Evolutionary conservation across 257 asterid species (phyloP).

Genomic region (Plectranthus barbatus): DNA sequence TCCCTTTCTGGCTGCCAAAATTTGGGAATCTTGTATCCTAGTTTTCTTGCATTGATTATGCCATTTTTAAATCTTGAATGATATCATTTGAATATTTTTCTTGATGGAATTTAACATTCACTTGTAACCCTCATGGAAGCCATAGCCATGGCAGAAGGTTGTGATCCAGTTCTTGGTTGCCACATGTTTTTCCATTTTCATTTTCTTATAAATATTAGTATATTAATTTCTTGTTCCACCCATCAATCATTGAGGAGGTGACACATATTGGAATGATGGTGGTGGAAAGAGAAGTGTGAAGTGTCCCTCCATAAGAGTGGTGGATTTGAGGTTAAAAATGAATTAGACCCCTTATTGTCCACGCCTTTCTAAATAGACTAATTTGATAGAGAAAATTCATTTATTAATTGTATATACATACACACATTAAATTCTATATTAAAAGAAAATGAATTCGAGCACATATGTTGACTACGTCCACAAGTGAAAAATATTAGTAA

Average conservation of each 20-base stretch:
- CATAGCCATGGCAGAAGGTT: neutral
- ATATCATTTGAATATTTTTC: neutral
- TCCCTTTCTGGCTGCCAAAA: neutral
- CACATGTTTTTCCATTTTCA: slow-evolving; percentile 6
- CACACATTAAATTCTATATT: neutral
- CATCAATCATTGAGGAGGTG: neutral
- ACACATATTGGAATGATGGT: neutral
- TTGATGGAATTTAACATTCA: too few species aligned
- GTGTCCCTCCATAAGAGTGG: too few species aligned
- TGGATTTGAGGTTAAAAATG: too few species aligned
- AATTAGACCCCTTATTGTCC: too few species aligned
- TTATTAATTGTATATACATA: too few species aligned
- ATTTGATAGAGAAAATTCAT: too few species aligned
- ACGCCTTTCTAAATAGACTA: too few species aligned
- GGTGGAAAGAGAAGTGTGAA: neutral
- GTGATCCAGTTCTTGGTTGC: neutral
- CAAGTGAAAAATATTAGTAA: too few species aligned
- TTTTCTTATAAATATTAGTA: neutral
- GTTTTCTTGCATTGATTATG: too few species aligned
- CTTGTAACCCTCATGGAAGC: too few species aligned
- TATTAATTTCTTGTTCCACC: neutral
- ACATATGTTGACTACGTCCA: neutral
- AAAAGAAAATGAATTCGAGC: neutral
- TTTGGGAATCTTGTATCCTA: neutral
- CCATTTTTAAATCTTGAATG: too few species aligned